Conservation (phyloP, 2,329 filamentous ascomycete species). For the Botryosphaeria agaves region DNA sequence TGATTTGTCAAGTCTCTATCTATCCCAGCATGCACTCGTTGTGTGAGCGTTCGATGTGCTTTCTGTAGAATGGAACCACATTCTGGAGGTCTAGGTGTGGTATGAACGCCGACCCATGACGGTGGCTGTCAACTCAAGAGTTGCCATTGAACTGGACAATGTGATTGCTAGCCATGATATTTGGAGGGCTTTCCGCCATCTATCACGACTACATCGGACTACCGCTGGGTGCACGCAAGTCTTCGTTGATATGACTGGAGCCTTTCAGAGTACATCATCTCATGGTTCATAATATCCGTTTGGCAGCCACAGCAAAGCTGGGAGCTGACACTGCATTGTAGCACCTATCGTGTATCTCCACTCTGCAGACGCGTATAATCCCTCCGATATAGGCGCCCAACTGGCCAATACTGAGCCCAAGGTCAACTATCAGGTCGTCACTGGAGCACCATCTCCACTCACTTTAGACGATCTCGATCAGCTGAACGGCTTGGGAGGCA, state of each 20-base stretch:
- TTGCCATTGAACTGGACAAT: not conserved
- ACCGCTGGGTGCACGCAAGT: too few species aligned
- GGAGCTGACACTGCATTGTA: slow-evolving; percentile 2
- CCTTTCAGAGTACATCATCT: too few species aligned
- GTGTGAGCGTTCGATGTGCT: not conserved
- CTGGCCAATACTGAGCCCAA: slow-evolving; percentile 22
- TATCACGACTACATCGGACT: too few species aligned
- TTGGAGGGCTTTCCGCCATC: too few species aligned
- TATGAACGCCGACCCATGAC: not conserved
- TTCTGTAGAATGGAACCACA: not conserved
- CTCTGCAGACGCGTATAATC: slow-evolving; percentile 23
- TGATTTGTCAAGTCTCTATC: too few species aligned
- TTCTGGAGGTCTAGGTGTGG: not conserved
- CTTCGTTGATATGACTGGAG: too few species aligned
- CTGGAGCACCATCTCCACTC: slow-evolving; percentile 17
- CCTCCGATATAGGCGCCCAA: slow-evolving; percentile 24
- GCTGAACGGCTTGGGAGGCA: slow-evolving; percentile 18
- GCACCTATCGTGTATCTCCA: slow-evolving; percentile 29
- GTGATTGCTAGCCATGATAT: too few species aligned
- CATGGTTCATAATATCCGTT: too few species aligned
- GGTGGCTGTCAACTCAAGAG: not conserved
- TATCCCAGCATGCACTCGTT: too few species aligned
- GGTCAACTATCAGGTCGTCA: slow-evolving; percentile 14
- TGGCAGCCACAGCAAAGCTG: too few species aligned
- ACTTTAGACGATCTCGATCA: slow-evolving; percentile 23